Conservation (phyloP, 108 stramenopile genomes). For the Asterionellopsis glacialis region DNA sequence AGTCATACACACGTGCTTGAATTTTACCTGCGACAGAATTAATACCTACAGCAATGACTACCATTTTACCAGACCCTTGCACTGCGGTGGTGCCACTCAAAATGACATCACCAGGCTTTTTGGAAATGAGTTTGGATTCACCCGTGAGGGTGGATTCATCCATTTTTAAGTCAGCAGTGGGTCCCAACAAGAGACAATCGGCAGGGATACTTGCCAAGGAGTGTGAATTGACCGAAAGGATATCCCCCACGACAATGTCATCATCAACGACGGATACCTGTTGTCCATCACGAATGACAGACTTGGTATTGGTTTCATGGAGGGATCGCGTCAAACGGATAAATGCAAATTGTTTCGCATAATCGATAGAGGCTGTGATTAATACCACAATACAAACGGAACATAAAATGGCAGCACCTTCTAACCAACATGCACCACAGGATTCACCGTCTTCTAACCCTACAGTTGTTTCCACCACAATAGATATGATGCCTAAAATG, state of each 20-base stretch:
- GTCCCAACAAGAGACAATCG: constrained; percentile 90
- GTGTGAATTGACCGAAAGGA: constrained; percentile 87
- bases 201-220: constrained; percentile 85
- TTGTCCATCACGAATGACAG: constrained; percentile 72
- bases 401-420: constrained; percentile 88
- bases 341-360: constrained; percentile 93
- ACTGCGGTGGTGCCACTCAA: constrained; percentile 64
- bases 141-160: constrained; percentile 94
- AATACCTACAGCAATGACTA: constrained; percentile 88
- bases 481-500: constrained; percentile 76
- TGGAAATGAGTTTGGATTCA: constrained; percentile 84
- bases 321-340: constrained; percentile 70
- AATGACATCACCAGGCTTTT: constrained; percentile 73
- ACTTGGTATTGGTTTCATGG: constrained; percentile 77
- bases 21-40: constrained; percentile 87
- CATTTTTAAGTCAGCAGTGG: constrained; percentile 80
- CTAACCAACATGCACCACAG: constrained; percentile 86
- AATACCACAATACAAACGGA: constrained; percentile 87
- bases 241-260: constrained; percentile 97
- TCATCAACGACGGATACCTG: constrained; percentile 68
- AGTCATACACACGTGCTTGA: constrained; percentile 75
- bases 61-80: constrained; percentile 79
- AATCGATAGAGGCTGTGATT: constrained; percentile 92
- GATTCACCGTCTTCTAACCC: constrained; percentile 53
- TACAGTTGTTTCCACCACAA: constrained; percentile 69